Percentiles rank a stretch among this genome's conserved stretches.
Conservation (phyloP, 169 alveolate genomes). For the Ichthyophthirius multifiliis region DNA sequence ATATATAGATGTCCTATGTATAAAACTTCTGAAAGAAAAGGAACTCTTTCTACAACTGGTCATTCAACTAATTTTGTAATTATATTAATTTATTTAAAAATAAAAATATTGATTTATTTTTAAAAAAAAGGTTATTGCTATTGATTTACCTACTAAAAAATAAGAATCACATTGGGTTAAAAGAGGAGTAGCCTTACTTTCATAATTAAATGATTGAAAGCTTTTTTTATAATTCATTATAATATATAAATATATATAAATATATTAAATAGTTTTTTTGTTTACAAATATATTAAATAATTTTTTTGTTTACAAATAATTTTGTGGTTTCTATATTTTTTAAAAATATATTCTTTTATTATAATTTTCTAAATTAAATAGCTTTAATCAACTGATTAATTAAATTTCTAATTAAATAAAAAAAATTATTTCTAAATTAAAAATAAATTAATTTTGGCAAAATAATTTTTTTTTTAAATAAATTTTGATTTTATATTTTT, state of each 20-base stretch:
- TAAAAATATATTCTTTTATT: no score
- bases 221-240: no score
- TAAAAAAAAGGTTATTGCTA: not conserved
- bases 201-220: not conserved
- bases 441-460: not conserved
- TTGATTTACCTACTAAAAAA: not conserved
- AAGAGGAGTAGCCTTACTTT: conserved; percentile 4
- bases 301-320: no score
- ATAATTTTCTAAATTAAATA: not conserved
- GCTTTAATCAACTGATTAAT: not conserved
- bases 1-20: conserved; percentile 65
- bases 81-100: not conserved
- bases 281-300: no score
- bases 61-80: conserved; percentile 90
- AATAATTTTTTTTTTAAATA: no score
- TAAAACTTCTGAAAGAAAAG: conserved; percentile 68
- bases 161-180: conserved; percentile 6
- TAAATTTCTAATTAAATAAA: no score
- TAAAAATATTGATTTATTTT: not conserved
- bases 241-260: not conserved
- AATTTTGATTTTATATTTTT: no score
- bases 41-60: conserved; percentile 80
- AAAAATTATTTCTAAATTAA: no score
- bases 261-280: not conserved
- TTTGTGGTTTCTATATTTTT: no score